A percentile compares a stretch with the other conserved stretches of the same genome.
phyloP scores from a whole-genome alignment of 176 grass and related monocot genomes.

The Juncus inflexus region DNA sequence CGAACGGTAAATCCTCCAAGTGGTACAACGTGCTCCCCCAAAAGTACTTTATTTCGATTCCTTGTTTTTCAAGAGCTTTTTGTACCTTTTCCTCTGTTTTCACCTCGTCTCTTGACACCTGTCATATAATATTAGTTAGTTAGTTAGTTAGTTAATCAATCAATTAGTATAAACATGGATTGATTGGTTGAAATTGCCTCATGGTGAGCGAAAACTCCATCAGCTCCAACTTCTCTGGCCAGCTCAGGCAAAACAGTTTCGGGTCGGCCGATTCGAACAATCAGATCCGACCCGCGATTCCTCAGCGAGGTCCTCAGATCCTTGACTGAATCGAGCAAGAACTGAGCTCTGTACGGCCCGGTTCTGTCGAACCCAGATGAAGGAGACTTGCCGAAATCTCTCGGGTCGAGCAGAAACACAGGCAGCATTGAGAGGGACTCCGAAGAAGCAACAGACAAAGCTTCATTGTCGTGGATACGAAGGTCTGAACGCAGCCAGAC shows the following conservation, averaged over 20 bases:
- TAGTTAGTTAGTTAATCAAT: not conserved
- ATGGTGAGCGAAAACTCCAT: constrained; percentile 73
- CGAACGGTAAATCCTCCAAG: constrained; percentile 77
- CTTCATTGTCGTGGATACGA: constrained; percentile 75
- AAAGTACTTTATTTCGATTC: constrained; percentile 90
- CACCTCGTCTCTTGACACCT: constrained; percentile 69
- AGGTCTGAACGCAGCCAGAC: constrained; percentile 87
- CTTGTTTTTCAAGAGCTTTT: constrained; percentile 78
- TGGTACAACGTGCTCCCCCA: constrained; percentile 94
- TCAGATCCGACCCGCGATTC: constrained; percentile 62
- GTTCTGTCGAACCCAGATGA: constrained; percentile 66
- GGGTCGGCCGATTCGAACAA: constrained; percentile 71
- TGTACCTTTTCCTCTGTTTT: constrained; percentile 59
- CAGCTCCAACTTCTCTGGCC: constrained; percentile 43
- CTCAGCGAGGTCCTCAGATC: constrained; percentile 65
- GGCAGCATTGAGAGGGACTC: constrained; percentile 73
- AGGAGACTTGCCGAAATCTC: constrained; percentile 59
- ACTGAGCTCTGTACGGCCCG: constrained; percentile 50
- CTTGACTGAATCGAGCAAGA: constrained; percentile 77
- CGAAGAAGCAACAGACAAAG: constrained; percentile 34
- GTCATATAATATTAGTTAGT: not conserved
- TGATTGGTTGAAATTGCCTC: constrained; percentile 31
- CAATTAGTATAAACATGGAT: not conserved
- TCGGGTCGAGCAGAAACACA: constrained; percentile 71
- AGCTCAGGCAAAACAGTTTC: constrained; percentile 81